Percentiles rank a stretch among this genome's conserved stretches.
These are phyloP conservation scores for Coelastrella sp. DNA, from an alignment of 139 green algal species.

Conservation along the genomic window DNA sequence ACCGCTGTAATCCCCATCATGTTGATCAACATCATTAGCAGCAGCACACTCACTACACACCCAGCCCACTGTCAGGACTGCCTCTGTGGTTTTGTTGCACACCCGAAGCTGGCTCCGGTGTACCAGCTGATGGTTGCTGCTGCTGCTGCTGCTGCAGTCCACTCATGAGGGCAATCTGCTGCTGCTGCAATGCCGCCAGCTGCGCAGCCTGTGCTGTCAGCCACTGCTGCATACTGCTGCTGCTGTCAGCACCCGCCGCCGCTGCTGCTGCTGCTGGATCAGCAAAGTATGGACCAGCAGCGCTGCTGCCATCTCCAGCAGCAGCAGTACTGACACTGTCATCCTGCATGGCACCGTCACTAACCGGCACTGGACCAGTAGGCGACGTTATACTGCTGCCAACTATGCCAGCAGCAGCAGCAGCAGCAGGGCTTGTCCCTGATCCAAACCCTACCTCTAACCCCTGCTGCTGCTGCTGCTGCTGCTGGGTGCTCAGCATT, in stretches of 20 bases:
- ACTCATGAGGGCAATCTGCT: not conserved
- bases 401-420: not conserved
- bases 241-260: not conserved
- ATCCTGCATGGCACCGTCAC: not conserved
- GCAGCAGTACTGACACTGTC: too few relatives aligned
- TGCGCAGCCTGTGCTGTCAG: not conserved
- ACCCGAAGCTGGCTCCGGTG: not conserved
- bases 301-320: too few relatives aligned
- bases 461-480: slow-evolving; percentile 5
- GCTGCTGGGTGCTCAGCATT: not conserved
- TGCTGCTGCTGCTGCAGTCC: slow-evolving; percentile 25
- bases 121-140: not conserved
- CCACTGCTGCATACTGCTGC: not conserved
- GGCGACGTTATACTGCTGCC: not conserved
- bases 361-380: not conserved
- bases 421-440: not conserved
- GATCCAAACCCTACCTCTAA: too few relatives aligned
- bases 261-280: not conserved
- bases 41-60: too few relatives aligned
- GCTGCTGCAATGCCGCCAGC: not conserved
- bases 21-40: too few relatives aligned
- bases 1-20: too few relatives aligned
- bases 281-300: not conserved
- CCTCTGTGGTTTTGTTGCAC: not conserved
- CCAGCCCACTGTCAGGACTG: not conserved